Conservation (phyloP, 768 basidiomycete genomes). For the Amanita exitialis region DNA sequence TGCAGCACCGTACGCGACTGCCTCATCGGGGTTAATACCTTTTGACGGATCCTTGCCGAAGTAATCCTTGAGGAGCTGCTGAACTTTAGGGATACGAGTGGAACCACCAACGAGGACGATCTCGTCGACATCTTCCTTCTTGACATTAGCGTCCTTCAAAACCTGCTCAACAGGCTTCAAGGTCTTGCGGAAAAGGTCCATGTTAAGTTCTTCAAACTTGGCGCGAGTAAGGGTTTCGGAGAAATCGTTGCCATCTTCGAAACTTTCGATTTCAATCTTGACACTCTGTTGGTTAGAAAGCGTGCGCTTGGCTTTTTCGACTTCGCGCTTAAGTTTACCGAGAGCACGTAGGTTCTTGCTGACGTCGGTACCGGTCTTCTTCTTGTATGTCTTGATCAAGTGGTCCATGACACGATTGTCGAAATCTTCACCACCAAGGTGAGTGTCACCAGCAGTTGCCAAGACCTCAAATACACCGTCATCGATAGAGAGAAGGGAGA, state of each 20-base stretch:
- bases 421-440: conserved; percentile 94
- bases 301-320: conserved; percentile 93
- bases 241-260: conserved; percentile 95
- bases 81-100: conserved; percentile 99
- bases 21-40: conserved; percentile 99
- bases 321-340: conserved; percentile 88
- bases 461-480: conserved; percentile 89
- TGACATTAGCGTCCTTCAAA: conserved; percentile 93
- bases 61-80: conserved; percentile 96
- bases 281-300: conserved; percentile 84
- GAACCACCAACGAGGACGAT: conserved; percentile 94
- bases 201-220: conserved; percentile 98
- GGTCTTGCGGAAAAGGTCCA: conserved; percentile 98
- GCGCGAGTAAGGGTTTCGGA: conserved; percentile 95
- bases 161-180: conserved; percentile 99
- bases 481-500: conserved; percentile 90
- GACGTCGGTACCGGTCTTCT: conserved; percentile 83
- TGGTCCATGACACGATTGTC: conserved; percentile 90
- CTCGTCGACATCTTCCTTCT: conserved; percentile 95
- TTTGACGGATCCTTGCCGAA: conserved; percentile 98
- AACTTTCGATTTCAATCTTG: conserved; percentile 90
- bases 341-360: conserved; percentile 71
- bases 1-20: conserved; percentile 97
- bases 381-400: conserved; percentile 85
- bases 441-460: conserved; percentile 89